These are phyloP conservation scores for Polytrichum commune DNA, from an alignment of 225 moss, liverwort and hornwort species.

Conservation along the genomic window DNA sequence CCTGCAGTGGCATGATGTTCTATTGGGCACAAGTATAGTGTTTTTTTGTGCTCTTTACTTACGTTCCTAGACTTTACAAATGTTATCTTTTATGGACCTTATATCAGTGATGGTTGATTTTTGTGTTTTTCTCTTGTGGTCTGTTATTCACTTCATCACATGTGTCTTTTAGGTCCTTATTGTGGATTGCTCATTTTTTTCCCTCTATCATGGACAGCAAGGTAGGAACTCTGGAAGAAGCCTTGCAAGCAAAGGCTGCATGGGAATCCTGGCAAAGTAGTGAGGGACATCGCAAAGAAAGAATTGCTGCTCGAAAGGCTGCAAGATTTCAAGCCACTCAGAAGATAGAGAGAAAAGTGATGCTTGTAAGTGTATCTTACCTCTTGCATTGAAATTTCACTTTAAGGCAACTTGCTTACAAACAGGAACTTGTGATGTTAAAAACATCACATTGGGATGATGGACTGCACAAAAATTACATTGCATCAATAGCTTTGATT, in stretches of 20 bases:
- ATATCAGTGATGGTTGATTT: too few species aligned
- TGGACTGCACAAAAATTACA: conserved; percentile 2
- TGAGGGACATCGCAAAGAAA: conserved; percentile 46
- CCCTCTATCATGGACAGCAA: conserved; percentile 23
- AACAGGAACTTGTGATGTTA: too few species aligned
- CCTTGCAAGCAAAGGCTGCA: conserved; percentile 42
- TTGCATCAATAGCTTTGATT: not conserved
- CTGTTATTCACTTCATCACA: too few species aligned
- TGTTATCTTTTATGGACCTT: too few species aligned
- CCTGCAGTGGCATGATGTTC: too few species aligned
- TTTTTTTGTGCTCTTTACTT: too few species aligned
- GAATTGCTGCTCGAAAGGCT: conserved; percentile 38
- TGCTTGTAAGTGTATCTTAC: conserved; percentile 51
- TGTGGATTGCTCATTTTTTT: conserved; percentile 3
- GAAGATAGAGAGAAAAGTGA: conserved; percentile 62
- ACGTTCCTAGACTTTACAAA: too few species aligned
- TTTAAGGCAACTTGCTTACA: too few species aligned
- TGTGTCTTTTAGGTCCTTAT: too few species aligned
- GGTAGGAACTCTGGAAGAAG: conserved; percentile 38
- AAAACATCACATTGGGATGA: not conserved
- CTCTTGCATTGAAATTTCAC: not conserved
- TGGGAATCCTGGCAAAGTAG: conserved; percentile 52
- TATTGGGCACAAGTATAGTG: too few species aligned
- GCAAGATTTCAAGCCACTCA: conserved; percentile 36
- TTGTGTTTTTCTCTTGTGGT: too few species aligned